Evolutionary conservation across 2,329 filamentous ascomycete species (phyloP).

Genomic region (Magnaporthiopsis incrustans): DNA sequence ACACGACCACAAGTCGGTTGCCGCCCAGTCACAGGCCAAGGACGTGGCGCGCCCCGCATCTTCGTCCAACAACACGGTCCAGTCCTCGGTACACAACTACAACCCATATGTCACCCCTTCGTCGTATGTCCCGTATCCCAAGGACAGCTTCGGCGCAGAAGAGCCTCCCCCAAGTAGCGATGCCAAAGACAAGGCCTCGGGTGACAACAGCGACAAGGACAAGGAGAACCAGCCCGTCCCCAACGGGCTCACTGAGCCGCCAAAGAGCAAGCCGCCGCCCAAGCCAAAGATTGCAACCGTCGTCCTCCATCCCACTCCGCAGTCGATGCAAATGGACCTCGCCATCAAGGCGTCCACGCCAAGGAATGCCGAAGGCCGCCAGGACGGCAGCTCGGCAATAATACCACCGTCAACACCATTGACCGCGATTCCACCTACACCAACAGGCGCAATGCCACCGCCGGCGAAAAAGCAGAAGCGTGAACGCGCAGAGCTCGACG

Average conservation of each 20-base stretch:
- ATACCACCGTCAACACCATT: slow-evolving; percentile 62
- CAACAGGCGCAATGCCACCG: slow-evolving; percentile 51
- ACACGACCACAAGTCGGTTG: slow-evolving; percentile 72
- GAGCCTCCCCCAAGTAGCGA: slow-evolving; percentile 20
- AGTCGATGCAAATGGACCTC: slow-evolving; percentile 69
- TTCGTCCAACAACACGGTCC: slow-evolving; percentile 48
- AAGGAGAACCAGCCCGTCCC: slow-evolving; percentile 47
- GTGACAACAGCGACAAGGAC: slow-evolving; percentile 39
- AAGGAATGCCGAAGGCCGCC: slow-evolving; percentile 25
- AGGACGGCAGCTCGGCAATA: slow-evolving; percentile 24
- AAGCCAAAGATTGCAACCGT: slow-evolving; percentile 66
- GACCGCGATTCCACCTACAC: slow-evolving; percentile 50
- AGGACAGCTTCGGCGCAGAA: slow-evolving; percentile 30
- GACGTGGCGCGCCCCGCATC: slow-evolving; percentile 46
- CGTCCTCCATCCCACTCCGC: slow-evolving; percentile 76
- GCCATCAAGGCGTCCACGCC: slow-evolving; percentile 68
- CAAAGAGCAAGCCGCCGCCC: slow-evolving; percentile 34
- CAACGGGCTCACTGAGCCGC: slow-evolving; percentile 35
- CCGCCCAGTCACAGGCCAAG: slow-evolving; percentile 40
- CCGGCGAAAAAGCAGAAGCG: slow-evolving; percentile 62
- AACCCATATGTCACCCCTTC: slow-evolving; percentile 88
- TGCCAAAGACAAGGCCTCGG: slow-evolving; percentile 28
- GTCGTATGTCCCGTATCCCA: slow-evolving; percentile 69
- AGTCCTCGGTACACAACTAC: slow-evolving; percentile 87
- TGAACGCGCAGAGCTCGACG: slow-evolving; percentile 68